Base-by-base conservation (phyloP, 257 asterid species). In the Nicotiana tabacum region DNA sequence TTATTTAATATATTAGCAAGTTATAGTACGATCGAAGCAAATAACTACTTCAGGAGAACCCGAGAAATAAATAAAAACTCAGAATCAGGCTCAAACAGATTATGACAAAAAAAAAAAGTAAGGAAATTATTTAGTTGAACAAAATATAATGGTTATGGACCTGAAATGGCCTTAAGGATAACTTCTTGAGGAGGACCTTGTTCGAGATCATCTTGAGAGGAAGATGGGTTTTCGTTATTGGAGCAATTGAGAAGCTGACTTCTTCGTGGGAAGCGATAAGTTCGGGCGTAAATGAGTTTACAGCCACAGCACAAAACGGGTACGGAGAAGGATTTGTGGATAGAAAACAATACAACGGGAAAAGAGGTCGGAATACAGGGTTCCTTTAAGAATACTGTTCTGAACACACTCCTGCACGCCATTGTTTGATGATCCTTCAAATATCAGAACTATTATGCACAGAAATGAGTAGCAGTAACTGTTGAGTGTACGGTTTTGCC, bases 161-260 rank as follows among this genome's bases (percentile, higher is more conserved):
- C 98, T 88, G 98, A 92, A 87, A 95, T 95, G 65, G 98, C 99
- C 90, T 93, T 95, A 81, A 95, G 86, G 84, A 95, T 96, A 84
- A 94, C 99, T 91, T 94, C 97, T 78, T 95, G 99, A 78, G 99
- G 98, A 11, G 97, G 99, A 15, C 87, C 93, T 82, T 87, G 97
- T 62, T 91, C 97, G n/a, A 89, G 81, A 85, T 91, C 97, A 72
- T 90, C 94, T 69, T 65, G 30, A 11, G 92, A 87, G 13, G 92
- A 43, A 82, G 90, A 84, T 21, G 90, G 86, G 85, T 84, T 84
- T 56, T 83, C 92, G 80, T 78, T 56, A 21, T 82, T 86, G 29
- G 92, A 91, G 90, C 93, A 91, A 85, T 84, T 89, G 39, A 83
- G 64, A 78, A 78, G 76, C 21, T 61, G 90, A 74, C 43, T 62